Evolutionary conservation across 257 asterid genomes (phyloP).

Genomic region (Solanum sparsipilum): DNA sequence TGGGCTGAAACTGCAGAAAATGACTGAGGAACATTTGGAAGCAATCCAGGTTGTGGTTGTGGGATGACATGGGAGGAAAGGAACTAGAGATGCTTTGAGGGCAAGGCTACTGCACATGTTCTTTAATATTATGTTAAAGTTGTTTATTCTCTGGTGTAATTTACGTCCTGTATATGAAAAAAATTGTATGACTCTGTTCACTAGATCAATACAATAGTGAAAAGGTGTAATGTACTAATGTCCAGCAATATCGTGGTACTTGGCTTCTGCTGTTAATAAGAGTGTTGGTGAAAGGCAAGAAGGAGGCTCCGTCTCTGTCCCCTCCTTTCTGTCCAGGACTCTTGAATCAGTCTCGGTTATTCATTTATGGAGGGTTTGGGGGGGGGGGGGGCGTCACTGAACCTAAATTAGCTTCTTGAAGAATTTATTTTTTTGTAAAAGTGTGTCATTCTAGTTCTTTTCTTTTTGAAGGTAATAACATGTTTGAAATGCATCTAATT

Average conservation of each 20-base stretch:
- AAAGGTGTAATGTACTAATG: neutral
- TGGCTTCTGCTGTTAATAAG: neutral
- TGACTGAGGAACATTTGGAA: neutral
- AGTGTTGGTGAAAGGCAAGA: no score
- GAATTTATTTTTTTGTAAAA: neutral
- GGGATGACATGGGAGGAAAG: neutral
- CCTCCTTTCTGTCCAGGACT: no score
- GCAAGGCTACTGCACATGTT: neutral
- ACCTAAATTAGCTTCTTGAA: neutral
- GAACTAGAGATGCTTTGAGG: neutral
- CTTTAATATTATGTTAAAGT: no score
- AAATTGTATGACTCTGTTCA: neutral
- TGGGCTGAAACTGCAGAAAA: neutral
- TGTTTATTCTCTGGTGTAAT: neutral
- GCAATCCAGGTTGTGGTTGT: neutral
- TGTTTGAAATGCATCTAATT: neutral
- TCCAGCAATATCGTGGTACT: neutral
- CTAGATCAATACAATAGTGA: neutral
- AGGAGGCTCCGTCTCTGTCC: no score
- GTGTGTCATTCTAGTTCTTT: neutral
- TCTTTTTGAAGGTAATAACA: neutral
- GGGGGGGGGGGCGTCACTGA: no score
- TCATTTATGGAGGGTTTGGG: neutral
- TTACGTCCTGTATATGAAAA: neutral
- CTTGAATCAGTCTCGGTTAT: neutral